Evolutionary conservation across 108 stramenopile genomes (phyloP).

Genomic region (Parietichytrium sp.): DNA sequence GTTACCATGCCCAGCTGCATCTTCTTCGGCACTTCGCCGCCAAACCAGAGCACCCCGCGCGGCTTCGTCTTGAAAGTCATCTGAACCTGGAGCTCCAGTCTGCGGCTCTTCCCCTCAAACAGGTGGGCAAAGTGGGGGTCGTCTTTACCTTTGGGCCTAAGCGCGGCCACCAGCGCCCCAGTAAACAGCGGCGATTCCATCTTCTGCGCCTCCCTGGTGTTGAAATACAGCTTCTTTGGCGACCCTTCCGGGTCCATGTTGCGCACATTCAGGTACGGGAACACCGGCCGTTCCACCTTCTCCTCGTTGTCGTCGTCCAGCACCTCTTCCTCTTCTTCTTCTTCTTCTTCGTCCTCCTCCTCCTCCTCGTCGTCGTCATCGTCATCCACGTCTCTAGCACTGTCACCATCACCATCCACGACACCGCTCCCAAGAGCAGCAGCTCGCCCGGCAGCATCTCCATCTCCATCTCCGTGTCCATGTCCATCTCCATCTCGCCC

Average conservation of each 20-base stretch:
- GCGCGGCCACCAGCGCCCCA: background rate
- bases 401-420: too few species aligned
- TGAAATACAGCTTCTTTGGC: background rate
- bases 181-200: background rate
- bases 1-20: conserved; percentile 31
- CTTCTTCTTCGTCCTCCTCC: conserved; percentile 3
- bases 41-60: background rate
- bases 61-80: background rate
- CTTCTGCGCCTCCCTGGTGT: background rate
- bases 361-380: conserved; percentile 4
- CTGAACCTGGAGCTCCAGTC: conserved; percentile 1
- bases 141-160: background rate
- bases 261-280: background rate
- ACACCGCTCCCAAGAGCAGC: too few species aligned
- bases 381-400: background rate
- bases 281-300: background rate
- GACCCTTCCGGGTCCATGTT: background rate
- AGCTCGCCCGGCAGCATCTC: too few species aligned
- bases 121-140: background rate
- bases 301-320: background rate
- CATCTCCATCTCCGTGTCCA: too few species aligned
- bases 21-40: background rate
- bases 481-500: too few species aligned
- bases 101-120: background rate
- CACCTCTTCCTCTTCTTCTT: too few species aligned